phyloP scores from a whole-genome alignment of 371 early-diverging fungal genomes.

The Rhizopus arrhizus region DNA sequence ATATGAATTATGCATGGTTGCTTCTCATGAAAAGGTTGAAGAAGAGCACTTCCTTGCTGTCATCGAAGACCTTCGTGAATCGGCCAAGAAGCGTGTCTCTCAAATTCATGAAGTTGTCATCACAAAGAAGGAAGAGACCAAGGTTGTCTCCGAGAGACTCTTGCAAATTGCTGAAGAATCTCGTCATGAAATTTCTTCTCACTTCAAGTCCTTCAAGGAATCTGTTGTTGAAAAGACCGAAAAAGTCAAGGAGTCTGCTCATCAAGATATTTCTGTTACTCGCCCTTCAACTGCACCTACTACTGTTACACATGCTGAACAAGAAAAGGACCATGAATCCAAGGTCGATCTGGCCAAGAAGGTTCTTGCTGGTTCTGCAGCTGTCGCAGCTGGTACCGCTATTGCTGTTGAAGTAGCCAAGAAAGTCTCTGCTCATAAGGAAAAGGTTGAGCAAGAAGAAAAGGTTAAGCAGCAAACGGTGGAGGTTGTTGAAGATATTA shows the following conservation, averaged over 20 bases:
- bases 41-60: constrained; percentile 27
- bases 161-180: constrained; percentile 31
- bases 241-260: constrained; percentile 10
- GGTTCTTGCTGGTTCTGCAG: constrained; percentile 27
- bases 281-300: background rate
- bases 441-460: constrained; percentile 18
- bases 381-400: constrained; percentile 32
- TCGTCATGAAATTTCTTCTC: constrained; percentile 24
- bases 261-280: constrained; percentile 1
- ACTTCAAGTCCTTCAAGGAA: constrained; percentile 16
- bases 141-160: constrained; percentile 22
- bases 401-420: constrained; percentile 31
- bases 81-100: constrained; percentile 23
- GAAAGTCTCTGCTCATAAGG: constrained; percentile 28
- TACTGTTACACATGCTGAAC: constrained; percentile 4
- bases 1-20: constrained; percentile 22
- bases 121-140: constrained; percentile 17
- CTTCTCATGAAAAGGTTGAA: constrained; percentile 24
- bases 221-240: constrained; percentile 17
- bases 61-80: constrained; percentile 22
- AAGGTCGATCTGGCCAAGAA: constrained; percentile 32
- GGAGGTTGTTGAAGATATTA: constrained; percentile 25
- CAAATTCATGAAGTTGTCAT: constrained; percentile 21
- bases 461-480: constrained; percentile 17
- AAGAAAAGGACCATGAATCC: constrained; percentile 13